Percentiles rank a stretch among this genome's conserved stretches.
phyloP scores from a whole-genome alignment of 2,329 filamentous ascomycete genomes.

The Verticillium zaregamsianum region DNA sequence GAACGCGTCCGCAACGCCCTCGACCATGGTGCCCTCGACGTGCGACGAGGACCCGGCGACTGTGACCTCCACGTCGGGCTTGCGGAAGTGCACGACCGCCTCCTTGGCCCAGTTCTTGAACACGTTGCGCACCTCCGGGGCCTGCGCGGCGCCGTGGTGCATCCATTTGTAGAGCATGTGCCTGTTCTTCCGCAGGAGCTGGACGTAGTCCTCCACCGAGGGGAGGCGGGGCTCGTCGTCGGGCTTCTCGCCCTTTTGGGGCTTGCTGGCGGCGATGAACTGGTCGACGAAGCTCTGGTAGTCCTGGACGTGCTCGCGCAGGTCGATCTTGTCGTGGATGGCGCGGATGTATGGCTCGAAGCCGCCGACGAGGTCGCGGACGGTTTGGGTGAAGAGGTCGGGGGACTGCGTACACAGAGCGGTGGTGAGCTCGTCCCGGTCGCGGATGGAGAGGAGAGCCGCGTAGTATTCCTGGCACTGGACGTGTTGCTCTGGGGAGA shows the following conservation, averaged over 20 bases:
- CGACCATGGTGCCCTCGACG: constrained; percentile 26
- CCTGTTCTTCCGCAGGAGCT: constrained; percentile 61
- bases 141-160: constrained; percentile 64
- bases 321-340: constrained; percentile 67
- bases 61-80: constrained; percentile 10
- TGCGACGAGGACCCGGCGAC: constrained; percentile 31
- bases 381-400: constrained; percentile 65
- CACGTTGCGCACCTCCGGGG: constrained; percentile 58
- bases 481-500: constrained; percentile 58
- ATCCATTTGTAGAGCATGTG: constrained; percentile 64
- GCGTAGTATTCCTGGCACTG: constrained; percentile 67
- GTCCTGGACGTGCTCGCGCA: constrained; percentile 64
- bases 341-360: constrained; percentile 72
- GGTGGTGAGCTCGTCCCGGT: constrained; percentile 66
- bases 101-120: constrained; percentile 59
- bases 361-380: constrained; percentile 61
- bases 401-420: constrained; percentile 65
- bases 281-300: constrained; percentile 67
- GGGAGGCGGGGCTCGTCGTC: constrained; percentile 31
- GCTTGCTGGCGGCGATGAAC: constrained; percentile 57
- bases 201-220: constrained; percentile 68
- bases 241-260: constrained; percentile 25
- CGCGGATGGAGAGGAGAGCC: constrained; percentile 65
- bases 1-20: constrained; percentile 37
- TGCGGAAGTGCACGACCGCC: constrained; percentile 52